Conservation (phyloP, 768 basidiomycete species). For the Termitomyces sp. region DNA sequence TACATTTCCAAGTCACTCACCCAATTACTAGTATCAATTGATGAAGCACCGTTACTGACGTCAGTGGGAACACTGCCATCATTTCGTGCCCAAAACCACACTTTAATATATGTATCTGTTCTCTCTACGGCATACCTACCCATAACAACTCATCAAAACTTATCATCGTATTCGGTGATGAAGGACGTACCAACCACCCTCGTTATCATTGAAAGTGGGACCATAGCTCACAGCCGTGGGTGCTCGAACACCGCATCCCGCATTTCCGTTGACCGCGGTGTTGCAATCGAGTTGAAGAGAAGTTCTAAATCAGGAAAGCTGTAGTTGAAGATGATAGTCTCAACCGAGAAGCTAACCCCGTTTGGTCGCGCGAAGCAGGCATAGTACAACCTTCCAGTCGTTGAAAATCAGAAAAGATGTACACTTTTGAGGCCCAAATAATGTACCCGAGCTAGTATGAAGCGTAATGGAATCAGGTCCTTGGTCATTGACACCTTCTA, state of each 20-base stretch:
- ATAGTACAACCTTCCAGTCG: slow-evolving; percentile 31
- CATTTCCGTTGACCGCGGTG: slow-evolving; percentile 31
- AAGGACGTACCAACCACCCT: slow-evolving; percentile 50
- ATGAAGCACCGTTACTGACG: slow-evolving; percentile 31
- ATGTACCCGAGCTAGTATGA: slow-evolving; percentile 26
- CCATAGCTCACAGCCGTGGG: slow-evolving; percentile 42
- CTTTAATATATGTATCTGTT: slow-evolving; percentile 45
- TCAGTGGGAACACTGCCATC: slow-evolving; percentile 41
- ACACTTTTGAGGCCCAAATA: not conserved
- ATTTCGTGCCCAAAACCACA: slow-evolving; percentile 71
- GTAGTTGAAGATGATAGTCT: not conserved
- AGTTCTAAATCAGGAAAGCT: slow-evolving; percentile 14
- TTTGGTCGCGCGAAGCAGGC: slow-evolving; percentile 31
- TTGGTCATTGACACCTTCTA: slow-evolving; percentile 37
- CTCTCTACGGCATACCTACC: slow-evolving; percentile 61
- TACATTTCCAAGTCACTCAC: slow-evolving; percentile 24
- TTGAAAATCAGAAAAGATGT: not conserved
- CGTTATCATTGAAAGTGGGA: slow-evolving; percentile 47
- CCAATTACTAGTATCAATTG: slow-evolving; percentile 47
- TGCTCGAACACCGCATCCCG: slow-evolving; percentile 40
- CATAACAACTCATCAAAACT: not conserved
- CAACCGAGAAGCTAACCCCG: slow-evolving; percentile 30
- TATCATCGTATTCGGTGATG: not conserved
- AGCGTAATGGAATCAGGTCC: slow-evolving; percentile 29
- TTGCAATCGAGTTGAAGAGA: slow-evolving; percentile 35